Evolutionary conservation across 2,329 filamentous ascomycete species (phyloP).

Genomic region (Paecilomyces sp.): DNA sequence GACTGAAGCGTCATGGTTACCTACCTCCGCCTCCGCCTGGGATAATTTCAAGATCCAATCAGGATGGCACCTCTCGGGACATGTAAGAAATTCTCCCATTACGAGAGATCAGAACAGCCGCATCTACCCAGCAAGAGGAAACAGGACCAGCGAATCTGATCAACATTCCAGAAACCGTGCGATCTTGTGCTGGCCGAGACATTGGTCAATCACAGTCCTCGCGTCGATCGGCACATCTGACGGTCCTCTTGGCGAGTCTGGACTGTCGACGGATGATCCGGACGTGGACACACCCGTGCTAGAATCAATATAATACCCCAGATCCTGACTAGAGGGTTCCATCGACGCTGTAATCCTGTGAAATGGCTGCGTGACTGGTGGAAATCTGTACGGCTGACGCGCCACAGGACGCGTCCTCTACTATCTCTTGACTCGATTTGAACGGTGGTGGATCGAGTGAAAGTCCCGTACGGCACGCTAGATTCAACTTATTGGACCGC

Average conservation of each 20-base stretch:
- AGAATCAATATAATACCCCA: not conserved
- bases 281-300: not conserved
- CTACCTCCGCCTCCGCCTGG: not conserved
- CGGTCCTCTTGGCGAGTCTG: not conserved
- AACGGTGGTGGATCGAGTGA: not conserved
- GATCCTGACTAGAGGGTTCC: not conserved
- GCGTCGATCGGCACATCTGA: not conserved
- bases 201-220: not conserved
- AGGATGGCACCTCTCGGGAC: not conserved
- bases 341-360: not conserved
- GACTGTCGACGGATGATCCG: not conserved
- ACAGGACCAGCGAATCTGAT: not conserved
- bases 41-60: not conserved
- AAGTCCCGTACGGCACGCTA: not conserved
- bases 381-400: not conserved
- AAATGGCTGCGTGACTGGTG: not conserved
- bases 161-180: not conserved
- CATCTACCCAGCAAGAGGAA: no score
- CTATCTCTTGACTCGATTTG: no score
- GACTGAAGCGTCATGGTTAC: constrained; percentile 20
- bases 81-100: not conserved
- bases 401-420: not conserved
- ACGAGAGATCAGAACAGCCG: not conserved
- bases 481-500: not conserved
- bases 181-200: not conserved